A percentile compares a stretch with the other conserved stretches of the same genome.
These are phyloP conservation scores for Trametopsis cervina DNA, from an alignment of 768 basidiomycete species.

Conservation along the genomic window DNA sequence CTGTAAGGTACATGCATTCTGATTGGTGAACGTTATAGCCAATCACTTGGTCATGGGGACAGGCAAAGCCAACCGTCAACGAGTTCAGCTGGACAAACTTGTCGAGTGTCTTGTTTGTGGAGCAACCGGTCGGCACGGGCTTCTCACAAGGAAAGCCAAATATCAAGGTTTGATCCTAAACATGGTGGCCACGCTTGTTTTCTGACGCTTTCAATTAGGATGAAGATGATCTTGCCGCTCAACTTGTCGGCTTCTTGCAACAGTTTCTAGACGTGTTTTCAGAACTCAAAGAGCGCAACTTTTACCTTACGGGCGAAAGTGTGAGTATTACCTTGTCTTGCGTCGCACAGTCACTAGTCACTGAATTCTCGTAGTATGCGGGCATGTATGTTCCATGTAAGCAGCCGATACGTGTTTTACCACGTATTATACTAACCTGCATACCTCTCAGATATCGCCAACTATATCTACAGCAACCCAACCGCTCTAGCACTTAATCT, in stretches of 20 bases:
- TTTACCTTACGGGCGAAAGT: constrained; percentile 70
- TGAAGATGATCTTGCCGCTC: constrained; percentile 50
- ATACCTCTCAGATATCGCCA: constrained; percentile 54
- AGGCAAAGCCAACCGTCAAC: constrained; percentile 57
- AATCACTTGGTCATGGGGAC: constrained; percentile 57
- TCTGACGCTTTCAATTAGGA: constrained; percentile 24
- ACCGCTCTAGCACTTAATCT: constrained; percentile 45
- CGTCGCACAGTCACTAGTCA: not conserved
- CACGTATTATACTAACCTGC: not conserved
- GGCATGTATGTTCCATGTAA: constrained; percentile 60
- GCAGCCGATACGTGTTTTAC: constrained; percentile 19
- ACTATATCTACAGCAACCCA: constrained; percentile 62
- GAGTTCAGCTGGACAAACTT: constrained; percentile 76
- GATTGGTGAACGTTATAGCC: too few relatives aligned
- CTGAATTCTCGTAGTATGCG: constrained; percentile 44
- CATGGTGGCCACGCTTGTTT: not conserved
- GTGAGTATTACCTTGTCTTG: constrained; percentile 32
- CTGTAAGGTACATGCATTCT: too few relatives aligned
- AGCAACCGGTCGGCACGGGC: constrained; percentile 77
- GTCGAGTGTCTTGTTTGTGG: constrained; percentile 67
- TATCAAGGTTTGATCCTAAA: constrained; percentile 28
- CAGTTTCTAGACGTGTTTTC: constrained; percentile 73
- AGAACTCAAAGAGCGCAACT: constrained; percentile 65
- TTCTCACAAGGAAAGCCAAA: constrained; percentile 67
- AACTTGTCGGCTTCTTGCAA: constrained; percentile 54